Percentiles rank a stretch among this genome's conserved stretches.
These are phyloP conservation scores for Pelargonium myrrhifolium DNA, from an alignment of 441 rosid species.

Conservation along the genomic window DNA sequence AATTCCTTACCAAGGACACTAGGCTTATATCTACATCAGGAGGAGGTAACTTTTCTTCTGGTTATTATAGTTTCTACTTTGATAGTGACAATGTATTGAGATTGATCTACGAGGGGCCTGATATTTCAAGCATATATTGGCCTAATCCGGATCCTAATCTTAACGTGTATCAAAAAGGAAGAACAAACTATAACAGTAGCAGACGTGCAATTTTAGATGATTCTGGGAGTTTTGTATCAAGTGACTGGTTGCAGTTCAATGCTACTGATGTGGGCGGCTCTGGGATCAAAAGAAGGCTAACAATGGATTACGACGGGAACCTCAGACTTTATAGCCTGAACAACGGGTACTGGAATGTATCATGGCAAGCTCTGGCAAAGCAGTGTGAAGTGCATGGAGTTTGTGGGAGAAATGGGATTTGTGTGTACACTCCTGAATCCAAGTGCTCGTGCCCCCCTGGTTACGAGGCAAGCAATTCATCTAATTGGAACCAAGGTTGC, in stretches of 20 bases:
- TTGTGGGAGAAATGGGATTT: slow-evolving; percentile 13
- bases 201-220: slow-evolving; percentile 32
- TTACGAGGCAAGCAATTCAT: slow-evolving; percentile 20
- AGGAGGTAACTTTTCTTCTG: slow-evolving; percentile 24
- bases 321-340: no score
- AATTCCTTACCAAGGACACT: slow-evolving; percentile 23
- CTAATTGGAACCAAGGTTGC: slow-evolving; percentile 39
- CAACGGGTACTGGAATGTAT: no score
- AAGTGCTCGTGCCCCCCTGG: slow-evolving; percentile 47
- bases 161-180: not conserved
- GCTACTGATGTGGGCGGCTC: slow-evolving; percentile 22
- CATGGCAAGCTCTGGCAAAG: no score
- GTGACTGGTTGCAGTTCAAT: slow-evolving; percentile 30
- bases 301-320: no score
- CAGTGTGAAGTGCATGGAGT: slow-evolving; percentile 30
- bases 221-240: slow-evolving; percentile 29
- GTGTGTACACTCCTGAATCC: slow-evolving; percentile 25
- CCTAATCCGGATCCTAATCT: slow-evolving; percentile 26
- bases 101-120: slow-evolving; percentile 38
- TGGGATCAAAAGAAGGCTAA: no score
- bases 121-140: slow-evolving; percentile 42
- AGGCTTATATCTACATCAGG: slow-evolving; percentile 27
- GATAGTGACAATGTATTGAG: slow-evolving; percentile 29
- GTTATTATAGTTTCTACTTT: slow-evolving; percentile 18
- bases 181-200: slow-evolving; percentile 33